Percentiles rank a stretch among this genome's conserved stretches.
These are phyloP conservation scores for Kluyveromyces starmeri DNA, from an alignment of 805 yeast species.

Conservation along the genomic window DNA sequence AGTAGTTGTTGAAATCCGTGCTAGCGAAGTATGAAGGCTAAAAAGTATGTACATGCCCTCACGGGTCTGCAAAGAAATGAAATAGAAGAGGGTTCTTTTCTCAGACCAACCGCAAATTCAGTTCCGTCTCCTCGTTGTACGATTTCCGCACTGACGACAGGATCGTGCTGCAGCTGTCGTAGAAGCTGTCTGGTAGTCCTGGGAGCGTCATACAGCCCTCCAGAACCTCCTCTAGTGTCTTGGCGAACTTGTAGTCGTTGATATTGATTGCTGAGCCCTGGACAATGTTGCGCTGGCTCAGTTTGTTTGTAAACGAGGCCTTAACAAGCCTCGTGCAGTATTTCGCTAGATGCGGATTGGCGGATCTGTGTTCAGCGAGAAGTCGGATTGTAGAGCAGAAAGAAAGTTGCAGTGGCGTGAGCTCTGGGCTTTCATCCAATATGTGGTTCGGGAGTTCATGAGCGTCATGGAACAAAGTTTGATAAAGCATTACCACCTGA, in stretches of 20 bases:
- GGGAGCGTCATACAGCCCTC: background rate
- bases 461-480: constrained; percentile 21
- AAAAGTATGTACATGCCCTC: no score
- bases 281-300: background rate
- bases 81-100: background rate
- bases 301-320: constrained; percentile 1
- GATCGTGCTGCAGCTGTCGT: background rate
- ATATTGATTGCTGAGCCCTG: constrained; percentile 1
- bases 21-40: no score
- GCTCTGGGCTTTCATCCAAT: constrained; percentile 1
- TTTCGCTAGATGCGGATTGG: background rate
- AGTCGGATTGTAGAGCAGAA: constrained; percentile 16
- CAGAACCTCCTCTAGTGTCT: constrained; percentile 1
- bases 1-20: no score
- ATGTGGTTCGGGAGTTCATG: constrained; percentile 11
- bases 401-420: constrained; percentile 15
- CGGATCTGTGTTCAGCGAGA: constrained; percentile 9
- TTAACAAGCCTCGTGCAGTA: constrained; percentile 1
- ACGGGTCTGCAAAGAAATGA: no score
- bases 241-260: constrained; percentile 3
- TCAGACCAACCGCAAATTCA: constrained; percentile 5
- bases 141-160: background rate
- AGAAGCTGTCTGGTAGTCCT: background rate
- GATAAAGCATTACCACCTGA: constrained; percentile 17
- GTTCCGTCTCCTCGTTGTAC: background rate